Base-by-base conservation (phyloP, 2,329 filamentous ascomycete species). In the Diaporthe citriasiana region DNA sequence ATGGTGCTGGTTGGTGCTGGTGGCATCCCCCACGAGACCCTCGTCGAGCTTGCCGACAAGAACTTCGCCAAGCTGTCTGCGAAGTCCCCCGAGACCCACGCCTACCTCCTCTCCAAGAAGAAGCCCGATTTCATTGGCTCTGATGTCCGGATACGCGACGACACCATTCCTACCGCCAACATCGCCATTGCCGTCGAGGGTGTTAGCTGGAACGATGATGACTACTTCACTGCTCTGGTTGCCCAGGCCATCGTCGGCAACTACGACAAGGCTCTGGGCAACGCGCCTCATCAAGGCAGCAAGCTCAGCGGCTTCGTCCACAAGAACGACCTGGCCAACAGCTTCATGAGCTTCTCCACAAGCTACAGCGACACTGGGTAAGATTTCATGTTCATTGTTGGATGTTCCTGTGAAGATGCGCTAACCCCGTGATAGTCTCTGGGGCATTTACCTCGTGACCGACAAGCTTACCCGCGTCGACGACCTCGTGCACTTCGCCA, bases 341-440 rank as follows among this genome's bases (percentile, higher is more conserved):
- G 95, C 91, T 99, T 98, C 91, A 99, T 99, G 97, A 97, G 94
- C 89, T 99, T 99, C 89, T 98, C 95, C 78, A 99, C 97, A 79
- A 98, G 95, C 90, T 99, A 99, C 89, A 98, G 95, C 83, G 97
- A 99, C 85, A 99, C 97, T 84, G 97, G 95, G 95, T 98, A 91
- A 86, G 92, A n/a, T 12, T 12, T 38, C 25, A 13, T 84, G 69
- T 56, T 35, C 25, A n/a, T 56, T 9, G 53, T 6, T n/a, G 25
- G 40, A 27, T 8, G 27, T 13, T 56, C 17, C 19, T 57, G n/a
- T 53, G 19, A 56, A 73, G 73, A n/a, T 51, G 76, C 73, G 69
- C 51, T 51, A 25, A 68, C 57, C 53, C 85, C 85, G 81, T 85
- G 63, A 30, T 81, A 98, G 97, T 90, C 94, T 99, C 79, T 99